Base-by-base conservation (phyloP, 495 filamentous ascomycete genomes). In the Letharia lupina region DNA sequence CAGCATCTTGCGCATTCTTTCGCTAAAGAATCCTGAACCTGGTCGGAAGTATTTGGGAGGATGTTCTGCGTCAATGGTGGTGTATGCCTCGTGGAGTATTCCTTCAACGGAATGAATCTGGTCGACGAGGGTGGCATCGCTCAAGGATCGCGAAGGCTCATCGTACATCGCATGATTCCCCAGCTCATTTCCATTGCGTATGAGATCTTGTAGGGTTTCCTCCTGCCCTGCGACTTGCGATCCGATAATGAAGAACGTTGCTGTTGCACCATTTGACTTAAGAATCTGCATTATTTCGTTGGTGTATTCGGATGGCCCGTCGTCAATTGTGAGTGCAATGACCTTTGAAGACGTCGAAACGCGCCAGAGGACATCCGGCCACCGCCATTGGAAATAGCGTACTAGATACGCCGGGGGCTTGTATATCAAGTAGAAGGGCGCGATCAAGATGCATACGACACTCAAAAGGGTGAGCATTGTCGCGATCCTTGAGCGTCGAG, bases 131-230 rank as follows among this genome's bases (percentile, higher is more conserved):
- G 70, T 68, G 8, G 66, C 71, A 35, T 80, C 68, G 57, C 69
- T 73, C 18, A 83, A 66, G 10, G 71, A 74, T 62, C 83, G 76
- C 35, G 84, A 86, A 7, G 89, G 84, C 76, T 93, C 89, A 76
- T 96, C 91, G 72, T 82, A 79, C 89, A 92, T 91, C 6, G 87
- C 91, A 74, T 96, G 91, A 74, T 95, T 95, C 54, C 82, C 91
- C 13, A 93, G 79, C 73, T 93, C 89, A 70, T 87, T 85, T 10
- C 87, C 87, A 18, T 73, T 77, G 28, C 79, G 73, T n/a, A 93
- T 78, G 5, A 91, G 73, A 48, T 87, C 79, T 47, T 79, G 72
- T 33, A 94, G 78, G 0, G 82, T 75, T 3, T 77, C 70, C 74
- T 89, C 85, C 31, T 82, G 75, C 1, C 85, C 87, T 0, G 77